Base-by-base conservation (phyloP, 2,329 filamentous ascomycete species). In the Beauveria caledonica region DNA sequence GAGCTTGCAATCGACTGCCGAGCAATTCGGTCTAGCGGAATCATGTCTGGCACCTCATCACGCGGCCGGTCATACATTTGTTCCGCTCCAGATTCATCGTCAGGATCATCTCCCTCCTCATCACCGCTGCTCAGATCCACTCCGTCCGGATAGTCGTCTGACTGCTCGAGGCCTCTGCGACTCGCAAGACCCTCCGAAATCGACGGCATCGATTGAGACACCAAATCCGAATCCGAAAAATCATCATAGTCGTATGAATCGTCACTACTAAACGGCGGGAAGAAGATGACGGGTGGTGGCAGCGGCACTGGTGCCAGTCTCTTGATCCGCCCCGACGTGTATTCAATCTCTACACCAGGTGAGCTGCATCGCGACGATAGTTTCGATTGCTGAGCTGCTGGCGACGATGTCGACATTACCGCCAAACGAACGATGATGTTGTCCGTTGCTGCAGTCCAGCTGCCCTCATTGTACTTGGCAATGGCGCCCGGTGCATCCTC, bases 211-310 rank as follows among this genome's bases (percentile, higher is more conserved):
- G 55, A 73, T 15, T 67, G 64, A 1, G 68, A 61, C 9, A 68
- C 66, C 9, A 71, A 70, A 5, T 69, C 68, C 9, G 70, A 69
- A 3, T 65, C 64, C 0, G 60, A 58, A n/a, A 66, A 67, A 3
- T 73, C 67, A 0, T 73, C 73, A 3, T 71, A 69, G 1, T 65
- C 67, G 5, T 71, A 71, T 3, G 71, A 74, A 6, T 71, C 68
- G 49, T 77, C 77, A 10, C 73, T 68, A 62, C 77, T 80, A 48
- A 79, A 77, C 0, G 76, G 76, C 0, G 77, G 77, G 64, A 79
- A 78, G 67, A 80, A 84, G 62, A 79, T 78, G 3, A 77, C 74
- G 0, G 82, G 79, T 0, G 80, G 80, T 0, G 82, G 82, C 0
- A 85, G 73, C 1, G 79, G 70, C 0, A 78, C 73, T 0, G 82